These are phyloP conservation scores for Vaccinium corymbosum DNA, from an alignment of 148 eudicot species.

Conservation along the genomic window DNA sequence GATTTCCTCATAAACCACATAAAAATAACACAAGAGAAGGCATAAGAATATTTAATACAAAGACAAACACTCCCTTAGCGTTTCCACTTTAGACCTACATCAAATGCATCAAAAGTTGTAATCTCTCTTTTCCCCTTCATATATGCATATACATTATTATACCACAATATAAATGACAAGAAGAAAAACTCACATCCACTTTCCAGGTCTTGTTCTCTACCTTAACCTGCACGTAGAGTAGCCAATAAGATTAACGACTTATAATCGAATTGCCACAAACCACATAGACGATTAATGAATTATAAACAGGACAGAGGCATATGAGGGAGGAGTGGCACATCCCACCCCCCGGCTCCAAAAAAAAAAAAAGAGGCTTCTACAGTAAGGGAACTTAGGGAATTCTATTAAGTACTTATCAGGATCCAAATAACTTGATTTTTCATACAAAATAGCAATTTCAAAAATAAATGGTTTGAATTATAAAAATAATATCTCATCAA, in stretches of 20 bases:
- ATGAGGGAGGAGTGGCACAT: too few species aligned
- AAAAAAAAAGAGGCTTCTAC: too few species aligned
- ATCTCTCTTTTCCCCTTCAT: neutral
- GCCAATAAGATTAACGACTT: constrained; percentile 9
- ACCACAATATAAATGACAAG: neutral
- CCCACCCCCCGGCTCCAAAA: too few species aligned
- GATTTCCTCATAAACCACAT: too few species aligned
- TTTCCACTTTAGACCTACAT: neutral
- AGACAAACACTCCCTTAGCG: neutral
- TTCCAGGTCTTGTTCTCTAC: constrained; percentile 92
- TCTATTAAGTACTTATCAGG: too few species aligned
- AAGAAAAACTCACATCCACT: constrained; percentile 64
- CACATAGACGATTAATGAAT: neutral
- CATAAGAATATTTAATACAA: neutral
- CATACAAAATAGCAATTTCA: too few species aligned
- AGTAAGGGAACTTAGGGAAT: too few species aligned
- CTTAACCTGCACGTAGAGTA: constrained; percentile 51
- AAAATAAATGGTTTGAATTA: too few species aligned
- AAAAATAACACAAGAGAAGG: neutral
- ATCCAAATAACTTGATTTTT: too few species aligned
- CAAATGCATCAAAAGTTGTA: neutral
- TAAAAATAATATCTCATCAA: too few species aligned
- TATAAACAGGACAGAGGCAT: neutral
- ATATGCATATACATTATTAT: neutral
- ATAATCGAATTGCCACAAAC: neutral